Percentiles rank a stretch among this genome's conserved stretches.
These are phyloP conservation scores for Sarcodon aspratus DNA, from an alignment of 768 basidiomycete genomes.

Conservation along the genomic window DNA sequence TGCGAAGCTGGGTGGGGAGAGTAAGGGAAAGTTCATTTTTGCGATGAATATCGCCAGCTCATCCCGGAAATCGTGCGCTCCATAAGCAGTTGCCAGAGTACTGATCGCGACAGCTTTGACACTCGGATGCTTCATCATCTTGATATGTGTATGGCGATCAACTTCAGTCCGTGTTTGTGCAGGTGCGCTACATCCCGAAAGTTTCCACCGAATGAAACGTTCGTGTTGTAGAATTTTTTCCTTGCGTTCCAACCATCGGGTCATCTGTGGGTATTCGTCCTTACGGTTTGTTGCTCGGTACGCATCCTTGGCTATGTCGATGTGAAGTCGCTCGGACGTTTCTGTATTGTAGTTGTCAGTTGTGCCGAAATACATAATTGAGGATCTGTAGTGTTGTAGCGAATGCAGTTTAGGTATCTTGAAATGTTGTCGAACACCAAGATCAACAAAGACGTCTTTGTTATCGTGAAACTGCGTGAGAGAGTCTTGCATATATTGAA, in stretches of 20 bases:
- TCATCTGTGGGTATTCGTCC: slow-evolving; percentile 26
- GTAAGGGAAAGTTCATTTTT: too few relatives aligned
- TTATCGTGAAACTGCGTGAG: slow-evolving; percentile 23
- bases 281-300: background rate
- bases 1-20: too few relatives aligned
- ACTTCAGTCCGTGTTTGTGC: too few relatives aligned
- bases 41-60: too few relatives aligned
- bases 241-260: slow-evolving; percentile 20
- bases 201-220: slow-evolving; percentile 13
- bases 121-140: too few relatives aligned
- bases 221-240: slow-evolving; percentile 19
- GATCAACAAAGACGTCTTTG: slow-evolving; percentile 24
- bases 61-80: too few relatives aligned
- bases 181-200: slow-evolving; percentile 17
- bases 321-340: slow-evolving; percentile 7
- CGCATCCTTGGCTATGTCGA: slow-evolving; percentile 2
- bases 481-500: slow-evolving; percentile 14
- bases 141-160: too few relatives aligned
- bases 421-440: slow-evolving; percentile 18
- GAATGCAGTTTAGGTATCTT: slow-evolving; percentile 13
- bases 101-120: too few relatives aligned
- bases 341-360: slow-evolving; percentile 10
- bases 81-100: too few relatives aligned
- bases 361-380: slow-evolving; percentile 9
- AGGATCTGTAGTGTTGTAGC: slow-evolving; percentile 8